phyloP scores from a whole-genome alignment of 257 asterid species.

The Lithospermum erythrorhizon region DNA sequence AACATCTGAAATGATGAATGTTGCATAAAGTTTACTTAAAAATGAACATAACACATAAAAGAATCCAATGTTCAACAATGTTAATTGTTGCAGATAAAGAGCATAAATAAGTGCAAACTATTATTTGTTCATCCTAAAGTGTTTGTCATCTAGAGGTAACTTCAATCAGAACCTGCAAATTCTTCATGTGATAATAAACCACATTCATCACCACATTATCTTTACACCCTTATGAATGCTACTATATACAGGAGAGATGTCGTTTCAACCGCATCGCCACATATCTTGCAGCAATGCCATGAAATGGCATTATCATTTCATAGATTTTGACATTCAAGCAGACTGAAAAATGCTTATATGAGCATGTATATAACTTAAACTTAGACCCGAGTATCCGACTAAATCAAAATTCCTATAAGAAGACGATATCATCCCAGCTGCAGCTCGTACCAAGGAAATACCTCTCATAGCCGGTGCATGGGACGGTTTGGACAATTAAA shows the following conservation, averaged over 20 bases:
- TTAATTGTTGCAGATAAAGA: not conserved
- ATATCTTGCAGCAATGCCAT: no score
- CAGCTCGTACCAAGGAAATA: not conserved
- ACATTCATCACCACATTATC: not conserved
- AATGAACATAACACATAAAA: not conserved
- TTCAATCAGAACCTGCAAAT: not conserved
- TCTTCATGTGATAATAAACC: not conserved
- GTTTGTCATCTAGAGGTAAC: not conserved
- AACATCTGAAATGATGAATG: no score
- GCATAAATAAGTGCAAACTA: not conserved
- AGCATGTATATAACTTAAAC: no score
- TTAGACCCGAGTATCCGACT: no score
- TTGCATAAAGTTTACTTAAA: no score
- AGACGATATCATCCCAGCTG: no score
- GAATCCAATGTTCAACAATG: not conserved
- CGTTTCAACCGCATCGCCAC: not conserved
- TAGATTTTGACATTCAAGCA: no score
- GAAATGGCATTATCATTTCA: no score
- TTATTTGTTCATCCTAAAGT: no score
- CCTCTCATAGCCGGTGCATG: not conserved
- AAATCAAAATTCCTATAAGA: no score
- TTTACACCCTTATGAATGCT: not conserved
- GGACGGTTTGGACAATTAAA: slow-evolving; percentile 10
- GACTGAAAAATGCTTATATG: no score
- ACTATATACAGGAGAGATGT: not conserved